Evolutionary conservation across 768 basidiomycete species (phyloP).

Genomic region (Amanita jacksonii): DNA sequence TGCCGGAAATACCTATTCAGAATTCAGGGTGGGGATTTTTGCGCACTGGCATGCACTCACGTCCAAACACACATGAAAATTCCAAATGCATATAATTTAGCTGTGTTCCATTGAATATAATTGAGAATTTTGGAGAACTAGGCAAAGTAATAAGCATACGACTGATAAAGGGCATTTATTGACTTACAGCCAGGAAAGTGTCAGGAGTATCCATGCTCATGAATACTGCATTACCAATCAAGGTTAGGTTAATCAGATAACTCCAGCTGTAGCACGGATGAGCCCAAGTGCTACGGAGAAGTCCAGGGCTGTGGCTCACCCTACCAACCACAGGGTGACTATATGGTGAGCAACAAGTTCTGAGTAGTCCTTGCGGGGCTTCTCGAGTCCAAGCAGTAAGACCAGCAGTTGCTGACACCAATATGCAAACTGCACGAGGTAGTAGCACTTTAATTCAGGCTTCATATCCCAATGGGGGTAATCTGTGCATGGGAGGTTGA

Average conservation of each 20-base stretch:
- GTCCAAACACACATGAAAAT: constrained; percentile 71
- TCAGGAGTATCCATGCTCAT: constrained; percentile 98
- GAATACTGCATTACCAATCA: constrained; percentile 86
- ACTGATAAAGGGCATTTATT: neutral
- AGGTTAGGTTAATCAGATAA: constrained; percentile 68
- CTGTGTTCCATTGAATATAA: constrained; percentile 63
- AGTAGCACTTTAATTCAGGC: constrained; percentile 80
- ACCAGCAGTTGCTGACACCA: constrained; percentile 94
- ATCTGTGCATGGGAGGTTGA: constrained; percentile 28
- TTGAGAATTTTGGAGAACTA: constrained; percentile 83
- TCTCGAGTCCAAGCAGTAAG: constrained; percentile 77
- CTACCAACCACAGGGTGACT: constrained; percentile 91
- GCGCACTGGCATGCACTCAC: constrained; percentile 48
- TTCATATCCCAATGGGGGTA: constrained; percentile 90
- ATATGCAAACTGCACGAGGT: constrained; percentile 87
- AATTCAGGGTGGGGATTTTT: constrained; percentile 3
- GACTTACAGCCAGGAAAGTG: constrained; percentile 68
- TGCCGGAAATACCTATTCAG: constrained; percentile 27
- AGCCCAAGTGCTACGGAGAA: constrained; percentile 1
- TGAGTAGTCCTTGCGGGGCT: constrained; percentile 84
- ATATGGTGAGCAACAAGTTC: constrained; percentile 89
- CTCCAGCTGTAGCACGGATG: constrained; percentile 54
- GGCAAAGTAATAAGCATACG: neutral
- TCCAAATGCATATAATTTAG: constrained; percentile 55
- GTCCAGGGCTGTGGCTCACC: constrained; percentile 40